phyloP scores from a whole-genome alignment of 495 filamentous ascomycete genomes.

The Penicillium egyptiacum region DNA sequence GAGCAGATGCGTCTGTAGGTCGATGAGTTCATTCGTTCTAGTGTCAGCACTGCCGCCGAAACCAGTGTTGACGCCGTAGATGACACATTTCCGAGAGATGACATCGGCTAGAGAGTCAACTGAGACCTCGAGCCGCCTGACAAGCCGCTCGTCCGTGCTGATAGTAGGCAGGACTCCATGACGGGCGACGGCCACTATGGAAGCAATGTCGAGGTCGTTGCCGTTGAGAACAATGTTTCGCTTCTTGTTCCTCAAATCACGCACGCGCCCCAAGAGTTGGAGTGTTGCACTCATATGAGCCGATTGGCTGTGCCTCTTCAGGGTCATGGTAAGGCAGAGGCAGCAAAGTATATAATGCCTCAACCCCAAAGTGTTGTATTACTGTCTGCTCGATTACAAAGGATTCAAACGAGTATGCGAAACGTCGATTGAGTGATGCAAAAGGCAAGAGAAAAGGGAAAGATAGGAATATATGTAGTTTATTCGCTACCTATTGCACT shows the following conservation, averaged over 20 bases:
- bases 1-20: constrained; percentile 52
- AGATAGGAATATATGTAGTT: background rate
- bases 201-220: constrained; percentile 19
- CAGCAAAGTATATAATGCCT: background rate
- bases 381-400: background rate
- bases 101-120: constrained; percentile 17
- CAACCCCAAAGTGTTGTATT: background rate
- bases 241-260: constrained; percentile 7
- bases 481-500: no score
- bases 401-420: background rate
- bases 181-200: constrained; percentile 19
- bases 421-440: background rate
- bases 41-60: constrained; percentile 68
- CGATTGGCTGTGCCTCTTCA: background rate
- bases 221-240: constrained; percentile 18
- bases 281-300: constrained; percentile 9
- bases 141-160: constrained; percentile 12
- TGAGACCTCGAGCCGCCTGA: constrained; percentile 13
- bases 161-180: constrained; percentile 15
- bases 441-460: background rate
- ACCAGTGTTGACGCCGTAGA: constrained; percentile 62
- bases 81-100: constrained; percentile 14
- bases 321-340: background rate
- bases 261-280: constrained; percentile 1
- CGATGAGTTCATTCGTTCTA: constrained; percentile 38